phyloP scores from a whole-genome alignment of 306 rosid species.

The Cyamopsis tetragonoloba region DNA sequence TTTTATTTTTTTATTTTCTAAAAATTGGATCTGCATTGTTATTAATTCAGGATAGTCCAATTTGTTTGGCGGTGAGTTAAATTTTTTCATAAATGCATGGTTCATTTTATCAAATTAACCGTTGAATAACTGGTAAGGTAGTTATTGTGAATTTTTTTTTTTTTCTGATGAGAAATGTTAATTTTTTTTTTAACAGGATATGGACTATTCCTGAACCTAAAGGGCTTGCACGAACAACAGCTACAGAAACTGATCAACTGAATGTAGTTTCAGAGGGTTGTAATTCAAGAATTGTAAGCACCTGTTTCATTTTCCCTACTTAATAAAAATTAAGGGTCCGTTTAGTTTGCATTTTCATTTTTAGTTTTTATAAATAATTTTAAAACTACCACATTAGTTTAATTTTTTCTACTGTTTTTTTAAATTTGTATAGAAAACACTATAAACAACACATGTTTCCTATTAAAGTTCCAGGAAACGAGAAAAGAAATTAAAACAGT shows the following conservation, averaged over 20 bases:
- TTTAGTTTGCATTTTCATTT: no score
- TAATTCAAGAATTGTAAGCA: slow-evolving; percentile 64
- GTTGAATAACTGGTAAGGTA: not conserved
- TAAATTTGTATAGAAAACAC: no score
- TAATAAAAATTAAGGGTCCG: no score
- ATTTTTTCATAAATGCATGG: not conserved
- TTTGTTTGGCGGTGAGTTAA: slow-evolving; percentile 7
- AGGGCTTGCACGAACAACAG: slow-evolving; percentile 50
- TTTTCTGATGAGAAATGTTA: slow-evolving; percentile 22
- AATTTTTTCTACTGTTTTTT: no score
- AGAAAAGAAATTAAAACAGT: no score
- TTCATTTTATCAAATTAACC: not conserved
- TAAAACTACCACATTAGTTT: no score
- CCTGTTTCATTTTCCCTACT: slow-evolving; percentile 12
- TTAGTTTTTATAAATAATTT: no score
- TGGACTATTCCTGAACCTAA: slow-evolving; percentile 75
- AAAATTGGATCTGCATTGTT: slow-evolving; percentile 17
- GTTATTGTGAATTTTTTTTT: not conserved
- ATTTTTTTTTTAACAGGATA: slow-evolving; percentile 50
- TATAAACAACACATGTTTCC: no score
- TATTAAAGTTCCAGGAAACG: no score
- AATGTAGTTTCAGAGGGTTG: slow-evolving; percentile 78
- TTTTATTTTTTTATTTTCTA: not conserved
- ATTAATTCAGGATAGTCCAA: slow-evolving; percentile 2
- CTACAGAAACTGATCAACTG: slow-evolving; percentile 57